A percentile compares a stretch with the other conserved stretches of the same genome.
Conservation (phyloP, 495 filamentous ascomycete species). For the Pyrenula aspistea region DNA sequence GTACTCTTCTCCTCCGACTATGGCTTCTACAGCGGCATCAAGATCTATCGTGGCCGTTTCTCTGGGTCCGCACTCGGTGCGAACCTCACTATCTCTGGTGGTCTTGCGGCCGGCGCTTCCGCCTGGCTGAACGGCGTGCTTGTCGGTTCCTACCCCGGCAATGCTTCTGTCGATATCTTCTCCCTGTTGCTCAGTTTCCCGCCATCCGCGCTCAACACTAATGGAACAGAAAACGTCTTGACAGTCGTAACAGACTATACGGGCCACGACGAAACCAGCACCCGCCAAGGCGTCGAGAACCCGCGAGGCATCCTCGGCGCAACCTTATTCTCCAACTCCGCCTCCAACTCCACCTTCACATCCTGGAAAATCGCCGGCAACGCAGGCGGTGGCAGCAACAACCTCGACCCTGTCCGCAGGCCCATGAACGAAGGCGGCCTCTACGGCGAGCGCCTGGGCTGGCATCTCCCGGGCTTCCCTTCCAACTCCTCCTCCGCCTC, state of each 20-base stretch:
- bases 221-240: constrained; percentile 39
- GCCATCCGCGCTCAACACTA: constrained; percentile 33
- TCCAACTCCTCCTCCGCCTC: constrained; percentile 26
- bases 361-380: constrained; percentile 70
- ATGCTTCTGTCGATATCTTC: constrained; percentile 20
- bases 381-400: constrained; percentile 55
- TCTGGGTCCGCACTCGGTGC: constrained; percentile 34
- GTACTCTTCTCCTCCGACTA: constrained; percentile 52
- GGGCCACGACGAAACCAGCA: constrained; percentile 52
- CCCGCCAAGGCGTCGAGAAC: constrained; percentile 47
- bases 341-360: constrained; percentile 17
- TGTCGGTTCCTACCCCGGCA: constrained; percentile 43
- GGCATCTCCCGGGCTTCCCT: constrained; percentile 49
- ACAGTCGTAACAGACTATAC: constrained; percentile 60
- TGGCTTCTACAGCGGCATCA: constrained; percentile 54
- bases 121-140: constrained; percentile 42
- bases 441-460: constrained; percentile 54
- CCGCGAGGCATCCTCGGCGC: constrained; percentile 60
- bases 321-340: constrained; percentile 20
- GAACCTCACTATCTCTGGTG: constrained; percentile 50
- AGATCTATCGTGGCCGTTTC: constrained; percentile 63
- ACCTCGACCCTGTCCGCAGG: constrained; percentile 49
- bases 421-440: constrained; percentile 65
- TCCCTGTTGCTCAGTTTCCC: constrained; percentile 11
- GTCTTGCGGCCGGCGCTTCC: constrained; percentile 41